phyloP scores from a whole-genome alignment of 148 eudicot genomes.

The Rhododendron kiyosumense region DNA sequence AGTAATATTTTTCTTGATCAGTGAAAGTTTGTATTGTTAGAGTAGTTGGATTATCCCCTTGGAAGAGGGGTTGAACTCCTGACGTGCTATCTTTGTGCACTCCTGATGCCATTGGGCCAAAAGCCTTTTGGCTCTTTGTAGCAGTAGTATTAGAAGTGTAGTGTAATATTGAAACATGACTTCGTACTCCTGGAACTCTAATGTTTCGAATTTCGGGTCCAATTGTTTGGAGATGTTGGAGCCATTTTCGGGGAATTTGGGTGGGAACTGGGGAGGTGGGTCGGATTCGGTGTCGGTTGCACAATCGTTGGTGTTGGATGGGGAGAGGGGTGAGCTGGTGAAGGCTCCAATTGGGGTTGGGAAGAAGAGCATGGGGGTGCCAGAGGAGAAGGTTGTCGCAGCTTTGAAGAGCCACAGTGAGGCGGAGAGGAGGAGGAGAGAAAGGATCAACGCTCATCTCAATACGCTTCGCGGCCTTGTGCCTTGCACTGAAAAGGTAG shows the following conservation, averaged over 20 bases:
- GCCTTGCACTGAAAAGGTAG: slow-evolving; percentile 38
- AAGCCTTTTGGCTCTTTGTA: not conserved
- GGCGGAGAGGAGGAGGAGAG: slow-evolving; percentile 60
- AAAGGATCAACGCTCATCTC: slow-evolving; percentile 49
- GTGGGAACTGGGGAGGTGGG: slow-evolving; percentile 19
- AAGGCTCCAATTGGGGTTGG: slow-evolving; percentile 22
- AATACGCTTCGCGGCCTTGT: slow-evolving; percentile 41
- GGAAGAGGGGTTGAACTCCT: too few species aligned
- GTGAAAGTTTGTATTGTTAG: too few species aligned
- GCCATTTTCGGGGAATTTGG: slow-evolving; percentile 6
- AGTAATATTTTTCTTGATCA: not conserved
- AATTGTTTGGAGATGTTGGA: slow-evolving; percentile 10
- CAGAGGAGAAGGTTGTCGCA: slow-evolving; percentile 38
- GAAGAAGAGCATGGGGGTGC: slow-evolving; percentile 18
- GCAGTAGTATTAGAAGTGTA: not conserved
- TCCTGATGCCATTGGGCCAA: too few species aligned
- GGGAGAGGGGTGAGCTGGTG: slow-evolving; percentile 36
- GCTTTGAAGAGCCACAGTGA: slow-evolving; percentile 62
- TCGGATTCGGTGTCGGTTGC: slow-evolving; percentile 6
- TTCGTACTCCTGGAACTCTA: slow-evolving; percentile 13
- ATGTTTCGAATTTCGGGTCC: slow-evolving; percentile 2
- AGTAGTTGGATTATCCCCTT: too few species aligned
- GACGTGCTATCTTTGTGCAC: too few species aligned
- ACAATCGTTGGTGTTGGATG: slow-evolving; percentile 32
- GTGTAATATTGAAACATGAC: slow-evolving; percentile 11